Conservation (phyloP, 768 basidiomycete genomes). For the Infundibulicybe gibba region DNA sequence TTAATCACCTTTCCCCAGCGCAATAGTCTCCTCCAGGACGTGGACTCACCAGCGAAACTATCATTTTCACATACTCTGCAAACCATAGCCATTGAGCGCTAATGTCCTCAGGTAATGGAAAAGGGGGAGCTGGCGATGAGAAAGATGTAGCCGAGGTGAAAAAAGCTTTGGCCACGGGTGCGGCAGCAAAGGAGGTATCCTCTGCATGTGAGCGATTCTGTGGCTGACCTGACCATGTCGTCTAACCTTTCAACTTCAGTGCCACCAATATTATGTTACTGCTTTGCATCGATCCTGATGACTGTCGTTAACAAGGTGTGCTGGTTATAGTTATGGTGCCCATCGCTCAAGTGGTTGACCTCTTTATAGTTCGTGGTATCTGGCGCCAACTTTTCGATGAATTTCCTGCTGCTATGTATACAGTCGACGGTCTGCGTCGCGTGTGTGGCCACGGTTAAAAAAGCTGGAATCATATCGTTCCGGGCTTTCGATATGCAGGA, state of each 20-base stretch:
- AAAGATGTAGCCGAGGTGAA: constrained; percentile 21
- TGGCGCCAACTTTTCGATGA: constrained; percentile 93
- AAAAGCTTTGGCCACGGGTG: constrained; percentile 32
- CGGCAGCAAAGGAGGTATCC: constrained; percentile 19
- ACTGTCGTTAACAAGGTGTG: constrained; percentile 93
- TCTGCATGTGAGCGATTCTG: constrained; percentile 19
- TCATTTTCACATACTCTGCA: too few species aligned
- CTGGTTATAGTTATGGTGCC: background rate
- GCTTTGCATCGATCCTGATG: constrained; percentile 92
- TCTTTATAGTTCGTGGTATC: constrained; percentile 89
- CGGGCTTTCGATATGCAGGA: constrained; percentile 79
- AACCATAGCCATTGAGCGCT: background rate
- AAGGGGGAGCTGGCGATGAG: constrained; percentile 19
- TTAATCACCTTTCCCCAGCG: too few species aligned
- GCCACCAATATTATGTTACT: constrained; percentile 84
- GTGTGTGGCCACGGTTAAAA: constrained; percentile 75
- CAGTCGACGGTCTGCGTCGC: constrained; percentile 85
- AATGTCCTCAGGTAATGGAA: constrained; percentile 14
- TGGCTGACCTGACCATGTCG: background rate
- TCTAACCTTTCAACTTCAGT: constrained; percentile 35
- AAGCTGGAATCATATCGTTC: constrained; percentile 76
- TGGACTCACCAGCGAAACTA: too few species aligned
- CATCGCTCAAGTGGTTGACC: too few species aligned
- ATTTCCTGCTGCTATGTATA: constrained; percentile 87
- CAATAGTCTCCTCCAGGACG: too few species aligned